Base-by-base conservation (phyloP, 169 alveolate species). In the Plasmodium reichenowi region DNA sequence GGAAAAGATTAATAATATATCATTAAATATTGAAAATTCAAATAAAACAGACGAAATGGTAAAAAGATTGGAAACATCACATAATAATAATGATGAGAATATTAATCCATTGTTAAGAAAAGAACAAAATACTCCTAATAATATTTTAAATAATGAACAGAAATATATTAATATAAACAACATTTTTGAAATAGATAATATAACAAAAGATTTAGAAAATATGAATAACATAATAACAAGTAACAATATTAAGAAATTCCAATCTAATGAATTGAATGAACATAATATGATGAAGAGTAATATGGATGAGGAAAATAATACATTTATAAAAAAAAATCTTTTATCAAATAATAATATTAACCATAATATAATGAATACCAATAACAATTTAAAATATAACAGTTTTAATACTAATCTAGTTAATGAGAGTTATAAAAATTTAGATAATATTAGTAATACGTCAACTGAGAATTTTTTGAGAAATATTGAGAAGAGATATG, bases 161-260 rank as follows among this genome's bases (percentile, higher is more conserved):
- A 56, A 83, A 26, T 52, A 83, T 56, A 83, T 83, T 32, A 45
- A 60, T 29, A 58, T 83, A 83, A 83, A 83, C 59, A 63, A 83
- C 32, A 83, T 83, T 10, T 83, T 83, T 43, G 91, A 83, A 63
- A 83, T 83, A 24, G 91, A 83, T 54, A 83, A 50, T 62, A 54
- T 83, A 48, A 83, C 64, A 50, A 56, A 17, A 9, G 72, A 83
- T 68, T 52, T 83, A 52, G 71, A 83, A 56, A 63, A 47, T 43
- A 68, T 83, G 85, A 68, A 68, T 52, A 13, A 38, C 9, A 0
- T 38, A 38, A 38, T 38, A 38, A 43, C 32, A 62, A 56, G 48
- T 48, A 50, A 47, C 15, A 72, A 67, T n/a, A 50, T 43, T 38
- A 38, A 38, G 47, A 20, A 20, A 17, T 47, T 3, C 13, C 13